phyloP scores from a whole-genome alignment of 257 asterid genomes.

The Linderniella brevidens region DNA sequence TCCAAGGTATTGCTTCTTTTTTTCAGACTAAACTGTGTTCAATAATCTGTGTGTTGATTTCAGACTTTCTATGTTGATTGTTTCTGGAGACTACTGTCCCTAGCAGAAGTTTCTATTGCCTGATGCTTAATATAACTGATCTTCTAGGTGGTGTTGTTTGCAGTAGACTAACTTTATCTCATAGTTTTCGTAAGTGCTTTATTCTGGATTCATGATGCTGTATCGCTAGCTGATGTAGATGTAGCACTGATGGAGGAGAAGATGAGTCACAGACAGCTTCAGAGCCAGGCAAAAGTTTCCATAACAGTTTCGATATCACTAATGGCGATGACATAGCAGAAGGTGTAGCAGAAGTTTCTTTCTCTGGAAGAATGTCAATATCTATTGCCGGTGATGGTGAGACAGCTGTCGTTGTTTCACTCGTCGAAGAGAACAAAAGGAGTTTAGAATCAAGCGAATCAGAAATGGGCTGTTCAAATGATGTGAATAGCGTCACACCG shows the following conservation, averaged over 20 bases:
- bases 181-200: constrained; percentile 9
- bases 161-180: neutral
- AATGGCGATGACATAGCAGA: constrained; percentile 21
- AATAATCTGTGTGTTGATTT: neutral
- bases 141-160: neutral
- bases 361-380: constrained; percentile 59
- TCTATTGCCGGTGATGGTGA: constrained; percentile 86
- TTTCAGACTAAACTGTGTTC: neutral
- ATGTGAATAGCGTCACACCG: constrained; percentile 15
- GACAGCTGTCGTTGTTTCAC: constrained; percentile 66
- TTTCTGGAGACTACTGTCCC: neutral
- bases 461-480: constrained; percentile 14
- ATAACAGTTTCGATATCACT: constrained; percentile 20
- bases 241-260: constrained; percentile 24
- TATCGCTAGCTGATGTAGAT: constrained; percentile 45
- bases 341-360: constrained; percentile 30
- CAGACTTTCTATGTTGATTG: neutral
- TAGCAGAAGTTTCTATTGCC: neutral
- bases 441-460: constrained; percentile 25
- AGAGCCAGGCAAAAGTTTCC: constrained; percentile 17
- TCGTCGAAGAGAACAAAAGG: constrained; percentile 35
- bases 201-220: constrained; percentile 17
- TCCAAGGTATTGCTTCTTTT: constrained; percentile 53
- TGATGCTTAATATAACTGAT: too few relatives aligned
- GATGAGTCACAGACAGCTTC: constrained; percentile 18